phyloP scores from a whole-genome alignment of 768 basidiomycete genomes.

The Serendipita sp. region DNA sequence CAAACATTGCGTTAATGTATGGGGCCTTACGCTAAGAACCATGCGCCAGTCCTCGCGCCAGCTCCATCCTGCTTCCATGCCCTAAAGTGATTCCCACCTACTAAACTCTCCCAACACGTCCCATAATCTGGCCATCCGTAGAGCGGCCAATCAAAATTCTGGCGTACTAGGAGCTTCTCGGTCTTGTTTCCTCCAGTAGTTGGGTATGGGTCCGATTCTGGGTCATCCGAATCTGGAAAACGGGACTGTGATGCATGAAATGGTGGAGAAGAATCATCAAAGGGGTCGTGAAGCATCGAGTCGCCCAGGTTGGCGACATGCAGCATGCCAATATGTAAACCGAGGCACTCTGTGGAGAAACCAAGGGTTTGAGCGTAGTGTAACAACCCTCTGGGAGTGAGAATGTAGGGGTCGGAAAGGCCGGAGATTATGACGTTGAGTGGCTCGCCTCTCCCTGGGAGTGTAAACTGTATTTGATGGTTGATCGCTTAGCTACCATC shows the following conservation, averaged over 20 bases:
- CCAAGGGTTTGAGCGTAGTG: conserved; percentile 65
- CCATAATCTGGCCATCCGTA: conserved; percentile 43
- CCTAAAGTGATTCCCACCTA: conserved; percentile 75
- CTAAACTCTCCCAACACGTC: conserved; percentile 76
- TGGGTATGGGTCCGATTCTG: neutral
- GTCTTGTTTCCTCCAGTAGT: conserved; percentile 27
- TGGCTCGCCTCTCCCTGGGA: conserved; percentile 52
- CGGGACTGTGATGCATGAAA: neutral
- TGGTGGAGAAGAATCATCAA: neutral
- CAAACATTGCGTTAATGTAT: neutral
- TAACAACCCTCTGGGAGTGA: conserved; percentile 57
- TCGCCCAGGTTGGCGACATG: conserved; percentile 77
- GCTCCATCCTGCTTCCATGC: conserved; percentile 84
- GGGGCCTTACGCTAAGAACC: conserved; percentile 60
- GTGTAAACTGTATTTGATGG: conserved; percentile 21
- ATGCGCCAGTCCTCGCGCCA: conserved; percentile 51
- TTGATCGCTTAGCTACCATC: neutral
- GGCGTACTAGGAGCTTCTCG: conserved; percentile 59
- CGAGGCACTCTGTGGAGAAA: conserved; percentile 72
- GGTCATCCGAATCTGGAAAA: neutral
- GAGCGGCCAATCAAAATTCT: conserved; percentile 33
- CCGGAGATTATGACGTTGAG: conserved; percentile 72
- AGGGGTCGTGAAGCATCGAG: conserved; percentile 21
- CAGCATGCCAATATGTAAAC: conserved; percentile 55
- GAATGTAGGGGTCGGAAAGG: conserved; percentile 60